phyloP scores from a whole-genome alignment of 1,139 yeast species.

The Hansenula lynferdii region DNA sequence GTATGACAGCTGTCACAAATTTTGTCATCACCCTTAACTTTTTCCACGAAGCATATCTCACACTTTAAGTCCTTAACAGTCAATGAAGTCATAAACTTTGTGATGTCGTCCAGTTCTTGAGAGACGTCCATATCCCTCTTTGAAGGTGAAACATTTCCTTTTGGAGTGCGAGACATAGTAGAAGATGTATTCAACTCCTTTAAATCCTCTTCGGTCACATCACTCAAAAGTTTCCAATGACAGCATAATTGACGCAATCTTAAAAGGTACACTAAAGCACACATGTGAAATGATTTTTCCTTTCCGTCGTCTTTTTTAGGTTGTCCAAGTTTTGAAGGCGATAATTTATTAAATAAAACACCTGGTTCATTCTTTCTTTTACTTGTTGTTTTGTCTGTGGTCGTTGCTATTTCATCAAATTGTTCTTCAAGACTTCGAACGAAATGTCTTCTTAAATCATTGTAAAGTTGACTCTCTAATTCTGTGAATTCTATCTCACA shows the following conservation, averaged over 20 bases:
- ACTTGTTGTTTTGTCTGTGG: too few species aligned
- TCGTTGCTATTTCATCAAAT: conserved; percentile 3
- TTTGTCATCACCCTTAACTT: conserved; percentile 6
- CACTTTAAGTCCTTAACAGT: conserved; percentile 21
- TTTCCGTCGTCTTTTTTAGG: not conserved
- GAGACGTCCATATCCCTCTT: conserved; percentile 4
- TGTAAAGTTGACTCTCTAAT: conserved; percentile 32
- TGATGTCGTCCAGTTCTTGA: conserved; percentile 27
- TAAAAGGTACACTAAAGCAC: conserved; percentile 30
- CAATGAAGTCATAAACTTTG: conserved; percentile 25
- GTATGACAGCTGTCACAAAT: conserved; percentile 11
- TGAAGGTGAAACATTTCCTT: conserved; percentile 9
- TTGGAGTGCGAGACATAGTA: conserved; percentile 1
- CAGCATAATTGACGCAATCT: conserved; percentile 43
- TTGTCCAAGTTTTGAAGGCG: conserved; percentile 9
- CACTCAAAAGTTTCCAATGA: conserved; percentile 33
- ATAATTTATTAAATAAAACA: not conserved
- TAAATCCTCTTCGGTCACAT: conserved; percentile 15
- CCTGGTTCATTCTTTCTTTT: conserved; percentile 4
- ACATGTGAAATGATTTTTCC: conserved; percentile 20
- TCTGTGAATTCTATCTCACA: conserved; percentile 26
- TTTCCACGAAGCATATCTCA: conserved; percentile 13
- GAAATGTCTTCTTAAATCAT: conserved; percentile 23
- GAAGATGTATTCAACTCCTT: conserved; percentile 10
- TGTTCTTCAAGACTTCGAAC: conserved; percentile 8